Evolutionary conservation across 2,329 filamentous ascomycete genomes (phyloP), one percentile per base, ranked within the genome.

Genomic region (Aspergillus sp.): DNA sequence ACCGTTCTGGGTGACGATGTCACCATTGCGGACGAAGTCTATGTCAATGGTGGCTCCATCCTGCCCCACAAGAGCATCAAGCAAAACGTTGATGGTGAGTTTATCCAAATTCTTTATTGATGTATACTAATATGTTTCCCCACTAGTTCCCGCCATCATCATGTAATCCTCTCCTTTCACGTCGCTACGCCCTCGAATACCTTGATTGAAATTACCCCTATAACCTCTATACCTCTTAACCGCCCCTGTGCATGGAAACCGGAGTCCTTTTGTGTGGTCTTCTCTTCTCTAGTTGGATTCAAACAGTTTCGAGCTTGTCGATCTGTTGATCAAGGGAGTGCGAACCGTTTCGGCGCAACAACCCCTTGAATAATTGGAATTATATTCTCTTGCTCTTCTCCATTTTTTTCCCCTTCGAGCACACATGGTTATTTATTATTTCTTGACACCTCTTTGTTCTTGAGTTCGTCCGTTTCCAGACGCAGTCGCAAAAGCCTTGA

Each of bases 1-100:
- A 91, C 88, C n/a, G 91, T 98, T 42, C 81, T 98, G 13, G 93
- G 91, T 55, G 93, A 98, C 72, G 91, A 98, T 66, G 91, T 98
- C 42, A 95, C 88, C 47, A 95, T 98, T 65, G 91, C 90, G 40
- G 91, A 98, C 64, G 91, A 98, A 74, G 90, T 98, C 57, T 96
- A 97, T 71, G 93, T 96, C 70, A 98, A 98, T 70, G 91, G 91
- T 60, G 90, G 90, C 61, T 94, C 88, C 59, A 86, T 98, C 50
- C 76, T 98, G 53, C 91, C 91, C 6, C 91, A 98, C 76, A 98
- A 98, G 85, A 93, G 86, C 68, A 97, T 98, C 79, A 97, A 97
- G 81, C 82, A 85, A 61, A 98, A 98, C 69, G 88, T 98, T 60
- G 93, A 98, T 70, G 81, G 78, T 81, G 68, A 71, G 76, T 67